These are phyloP conservation scores for Ajuga chamaepitys DNA, from an alignment of 257 asterid species.

Conservation along the genomic window DNA sequence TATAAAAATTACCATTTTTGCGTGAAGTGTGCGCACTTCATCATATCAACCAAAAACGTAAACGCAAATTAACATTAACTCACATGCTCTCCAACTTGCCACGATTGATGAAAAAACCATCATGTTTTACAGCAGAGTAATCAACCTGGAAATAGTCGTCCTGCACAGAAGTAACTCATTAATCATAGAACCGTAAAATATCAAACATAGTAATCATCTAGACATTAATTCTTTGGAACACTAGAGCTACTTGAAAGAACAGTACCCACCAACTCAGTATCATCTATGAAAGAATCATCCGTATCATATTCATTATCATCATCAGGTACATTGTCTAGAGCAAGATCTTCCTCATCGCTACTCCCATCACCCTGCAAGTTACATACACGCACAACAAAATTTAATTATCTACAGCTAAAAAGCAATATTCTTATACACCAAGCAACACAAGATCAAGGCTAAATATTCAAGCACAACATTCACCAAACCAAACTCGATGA, in stretches of 20 bases:
- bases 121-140: constrained; percentile 68
- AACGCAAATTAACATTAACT: constrained; percentile 25
- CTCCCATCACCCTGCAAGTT: constrained; percentile 62
- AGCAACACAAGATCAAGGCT: not conserved
- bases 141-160: no score
- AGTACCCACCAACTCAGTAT: constrained; percentile 69
- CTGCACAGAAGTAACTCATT: constrained; percentile 31
- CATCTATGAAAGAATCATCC: constrained; percentile 88
- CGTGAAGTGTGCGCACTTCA: no score
- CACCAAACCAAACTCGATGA: no score
- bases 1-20: no score
- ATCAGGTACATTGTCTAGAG: constrained; percentile 66
- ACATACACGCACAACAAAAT: not conserved
- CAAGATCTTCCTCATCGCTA: constrained; percentile 77
- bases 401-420: not conserved
- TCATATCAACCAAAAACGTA: not conserved
- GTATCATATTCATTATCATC: constrained; percentile 95
- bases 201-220: not conserved
- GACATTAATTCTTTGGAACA: not conserved
- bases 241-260: not conserved
- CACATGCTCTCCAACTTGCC: constrained; percentile 82
- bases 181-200: constrained; percentile 1
- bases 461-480: no score
- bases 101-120: constrained; percentile 78
- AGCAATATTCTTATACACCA: not conserved